These are phyloP conservation scores for Blastosporella zonata DNA, from an alignment of 1,284 basidiomycete genomes.

Conservation along the genomic window DNA sequence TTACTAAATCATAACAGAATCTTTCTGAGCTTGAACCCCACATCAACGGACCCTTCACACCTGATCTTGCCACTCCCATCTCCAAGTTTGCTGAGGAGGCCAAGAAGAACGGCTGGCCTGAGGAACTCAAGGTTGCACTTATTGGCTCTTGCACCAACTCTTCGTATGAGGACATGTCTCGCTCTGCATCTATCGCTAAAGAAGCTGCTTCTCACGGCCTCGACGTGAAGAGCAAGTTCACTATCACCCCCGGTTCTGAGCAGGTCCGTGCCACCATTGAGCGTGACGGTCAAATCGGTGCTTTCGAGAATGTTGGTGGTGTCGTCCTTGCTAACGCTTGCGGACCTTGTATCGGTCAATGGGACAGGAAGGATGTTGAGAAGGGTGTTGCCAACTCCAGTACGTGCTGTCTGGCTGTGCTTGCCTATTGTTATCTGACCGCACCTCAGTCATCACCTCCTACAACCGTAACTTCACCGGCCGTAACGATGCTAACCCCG, in stretches of 20 bases:
- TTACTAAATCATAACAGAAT: constrained; percentile 52
- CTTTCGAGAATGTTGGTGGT: constrained; percentile 87
- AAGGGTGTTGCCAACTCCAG: constrained; percentile 97
- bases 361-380: constrained; percentile 95
- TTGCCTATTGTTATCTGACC: neutral
- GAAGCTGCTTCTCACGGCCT: constrained; percentile 89
- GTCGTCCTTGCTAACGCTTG: constrained; percentile 97
- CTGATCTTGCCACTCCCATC: constrained; percentile 93
- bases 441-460: constrained; percentile 88
- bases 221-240: constrained; percentile 91
- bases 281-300: constrained; percentile 90
- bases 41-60: constrained; percentile 99
- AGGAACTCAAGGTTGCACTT: constrained; percentile 94
- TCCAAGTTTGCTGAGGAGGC: constrained; percentile 93
- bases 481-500: constrained; percentile 99
- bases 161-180: constrained; percentile 99
- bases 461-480: constrained; percentile 99
- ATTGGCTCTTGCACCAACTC: constrained; percentile 99
- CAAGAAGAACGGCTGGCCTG: constrained; percentile 96
- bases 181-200: constrained; percentile 90
- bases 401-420: constrained; percentile 32
- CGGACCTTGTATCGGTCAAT: constrained; percentile 99
- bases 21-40: constrained; percentile 96
- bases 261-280: constrained; percentile 97
- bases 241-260: constrained; percentile 97